Evolutionary conservation across 2,329 filamentous ascomycete genomes (phyloP), one percentile per base, ranked within the genome.

Genomic region (Xylariales sp.): DNA sequence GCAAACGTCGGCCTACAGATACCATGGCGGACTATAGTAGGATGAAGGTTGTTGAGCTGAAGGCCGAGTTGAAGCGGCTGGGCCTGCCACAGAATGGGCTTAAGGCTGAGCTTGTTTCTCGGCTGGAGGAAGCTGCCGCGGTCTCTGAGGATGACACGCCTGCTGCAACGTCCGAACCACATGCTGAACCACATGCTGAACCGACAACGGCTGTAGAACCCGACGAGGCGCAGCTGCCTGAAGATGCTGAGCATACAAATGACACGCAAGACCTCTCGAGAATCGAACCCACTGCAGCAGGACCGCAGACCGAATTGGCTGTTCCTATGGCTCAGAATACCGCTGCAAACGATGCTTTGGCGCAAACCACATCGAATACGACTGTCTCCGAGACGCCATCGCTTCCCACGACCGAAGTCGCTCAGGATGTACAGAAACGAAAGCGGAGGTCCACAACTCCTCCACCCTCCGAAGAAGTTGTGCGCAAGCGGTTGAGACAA

Each of bases 41-140:
- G 79, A 85, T 90, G 75, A 94, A 92, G 81, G 92, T 95, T 70
- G 84, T 89, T 41, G 91, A 94, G 75, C 85, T 95, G 66, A 91
- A 90, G 79, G 87, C 88, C 28, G 91, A 94, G 82, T 85, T 94
- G 49, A 93, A 92, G 80, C 84, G 83, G 66, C 87, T 91, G 70
- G 89, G 89, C n/a, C 86, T 94, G 46, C 82, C 89, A 5, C 86
- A 89, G 69, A 87, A 87, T 30, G 92, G 92, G 8, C 84, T 93
- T 60, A 92, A 94, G 77, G 85, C 89, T 30, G 91, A 91, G 67
- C 86, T 94, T 54, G 84, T 94, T 64, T 86, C 90, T 68, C 87
- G 90, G 67, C 80, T 95, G 53, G 76, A 83, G 53, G 76, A 83
- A 54, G 81, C 80, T 56, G 81, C 80, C 56, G 81, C 80, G 41